phyloP scores from a whole-genome alignment of 2,329 filamentous ascomycete genomes.

The Aspergillus quadrilineatus region DNA sequence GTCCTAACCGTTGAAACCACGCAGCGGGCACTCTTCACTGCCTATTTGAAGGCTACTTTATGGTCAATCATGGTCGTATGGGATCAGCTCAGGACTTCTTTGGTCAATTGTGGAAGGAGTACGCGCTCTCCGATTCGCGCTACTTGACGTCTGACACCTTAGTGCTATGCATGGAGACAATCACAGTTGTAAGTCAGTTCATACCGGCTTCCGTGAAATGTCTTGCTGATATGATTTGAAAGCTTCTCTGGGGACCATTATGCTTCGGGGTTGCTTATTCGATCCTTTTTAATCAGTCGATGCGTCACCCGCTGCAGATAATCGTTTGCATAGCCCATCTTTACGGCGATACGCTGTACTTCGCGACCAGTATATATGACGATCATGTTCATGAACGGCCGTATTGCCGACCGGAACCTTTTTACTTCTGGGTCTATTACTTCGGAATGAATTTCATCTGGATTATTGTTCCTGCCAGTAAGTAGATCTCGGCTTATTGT shows the following conservation, averaged over 20 bases:
- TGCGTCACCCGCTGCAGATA: conserved; percentile 60
- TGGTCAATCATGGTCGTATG: conserved; percentile 66
- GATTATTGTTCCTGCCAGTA: conserved; percentile 61
- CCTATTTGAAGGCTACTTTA: conserved; percentile 84
- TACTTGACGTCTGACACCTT: conserved; percentile 81
- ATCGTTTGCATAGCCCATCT: conserved; percentile 64
- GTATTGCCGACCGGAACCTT: conserved; percentile 62
- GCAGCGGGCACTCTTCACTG: conserved; percentile 62
- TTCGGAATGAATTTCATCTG: conserved; percentile 66
- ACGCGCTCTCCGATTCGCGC: conserved; percentile 79
- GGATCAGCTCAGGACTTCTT: conserved; percentile 69
- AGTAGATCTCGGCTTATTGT: conserved; percentile 28
- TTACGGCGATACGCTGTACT: conserved; percentile 65
- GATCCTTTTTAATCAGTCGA: conserved; percentile 54
- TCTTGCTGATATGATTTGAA: conserved; percentile 8
- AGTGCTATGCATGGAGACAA: conserved; percentile 81
- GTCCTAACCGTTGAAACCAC: conserved; percentile 6
- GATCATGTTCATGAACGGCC: conserved; percentile 53
- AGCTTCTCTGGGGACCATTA: conserved; percentile 62
- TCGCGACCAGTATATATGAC: conserved; percentile 63
- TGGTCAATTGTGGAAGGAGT: conserved; percentile 91
- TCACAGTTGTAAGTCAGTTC: conserved; percentile 65
- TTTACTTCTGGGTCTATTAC: conserved; percentile 67
- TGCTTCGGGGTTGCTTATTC: conserved; percentile 58
- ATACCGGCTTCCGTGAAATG: neutral